A percentile compares a stretch with the other conserved stretches of the same genome.
Evolutionary conservation across 2,329 filamentous ascomycete genomes (phyloP).

Genomic region (Talaromyces sp.): DNA sequence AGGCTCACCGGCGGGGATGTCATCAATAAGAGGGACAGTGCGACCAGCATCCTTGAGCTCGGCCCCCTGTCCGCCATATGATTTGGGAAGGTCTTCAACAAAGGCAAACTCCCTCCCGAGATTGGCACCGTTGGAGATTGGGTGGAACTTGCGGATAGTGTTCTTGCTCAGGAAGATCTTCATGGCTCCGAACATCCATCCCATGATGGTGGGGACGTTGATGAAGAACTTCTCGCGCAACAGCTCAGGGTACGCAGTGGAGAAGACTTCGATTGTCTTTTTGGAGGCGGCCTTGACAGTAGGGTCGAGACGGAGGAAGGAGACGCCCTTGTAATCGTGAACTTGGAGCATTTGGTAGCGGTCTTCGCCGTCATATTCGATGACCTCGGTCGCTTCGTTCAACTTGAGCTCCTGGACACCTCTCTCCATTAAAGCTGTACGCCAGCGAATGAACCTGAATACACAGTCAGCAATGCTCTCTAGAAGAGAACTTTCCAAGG

Average conservation of each 20-base stretch:
- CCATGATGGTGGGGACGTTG: slow-evolving; percentile 88
- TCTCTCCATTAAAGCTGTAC: slow-evolving; percentile 84
- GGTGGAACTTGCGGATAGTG: slow-evolving; percentile 75
- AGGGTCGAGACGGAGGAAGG: slow-evolving; percentile 78
- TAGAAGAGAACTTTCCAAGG: neutral
- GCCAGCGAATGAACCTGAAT: slow-evolving; percentile 79
- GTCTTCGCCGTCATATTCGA: slow-evolving; percentile 59
- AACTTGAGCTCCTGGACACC: slow-evolving; percentile 72
- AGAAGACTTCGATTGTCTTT: slow-evolving; percentile 77
- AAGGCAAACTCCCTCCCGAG: slow-evolving; percentile 62
- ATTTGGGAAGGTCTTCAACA: slow-evolving; percentile 63
- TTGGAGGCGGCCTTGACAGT: slow-evolving; percentile 70
- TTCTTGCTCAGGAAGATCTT: slow-evolving; percentile 71
- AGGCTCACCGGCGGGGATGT: slow-evolving; percentile 21
- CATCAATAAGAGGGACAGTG: slow-evolving; percentile 30
- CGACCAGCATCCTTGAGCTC: slow-evolving; percentile 43
- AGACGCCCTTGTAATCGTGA: slow-evolving; percentile 86
- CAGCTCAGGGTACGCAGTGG: slow-evolving; percentile 82
- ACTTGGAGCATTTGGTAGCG: slow-evolving; percentile 89
- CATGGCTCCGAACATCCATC: slow-evolving; percentile 73
- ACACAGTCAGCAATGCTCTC: neutral
- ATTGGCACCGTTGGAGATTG: slow-evolving; percentile 67
- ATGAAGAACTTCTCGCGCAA: slow-evolving; percentile 92
- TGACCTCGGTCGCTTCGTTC: slow-evolving; percentile 65
- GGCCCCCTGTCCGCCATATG: slow-evolving; percentile 72